Evolutionary conservation across 2,329 filamentous ascomycete species (phyloP).

Genomic region (Ambrosiella xylebori): DNA sequence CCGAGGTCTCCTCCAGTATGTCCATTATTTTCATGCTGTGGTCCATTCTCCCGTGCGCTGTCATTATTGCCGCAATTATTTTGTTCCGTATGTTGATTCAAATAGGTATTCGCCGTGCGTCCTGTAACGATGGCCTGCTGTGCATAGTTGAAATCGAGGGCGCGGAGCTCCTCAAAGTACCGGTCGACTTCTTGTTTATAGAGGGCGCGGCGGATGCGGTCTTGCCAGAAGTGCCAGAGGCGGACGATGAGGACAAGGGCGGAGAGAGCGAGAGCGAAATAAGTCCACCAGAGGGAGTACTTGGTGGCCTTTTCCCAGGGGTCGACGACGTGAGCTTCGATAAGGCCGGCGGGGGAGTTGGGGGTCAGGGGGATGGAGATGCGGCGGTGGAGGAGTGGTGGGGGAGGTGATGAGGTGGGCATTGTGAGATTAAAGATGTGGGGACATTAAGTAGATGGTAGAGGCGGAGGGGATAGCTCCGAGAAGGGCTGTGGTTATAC

Average conservation of each 20-base stretch:
- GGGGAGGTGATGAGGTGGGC: not conserved
- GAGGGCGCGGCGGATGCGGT: conserved; percentile 78
- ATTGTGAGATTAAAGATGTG: not conserved
- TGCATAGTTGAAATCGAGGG: conserved; percentile 30
- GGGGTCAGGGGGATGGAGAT: conserved; percentile 43
- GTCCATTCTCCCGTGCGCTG: not conserved
- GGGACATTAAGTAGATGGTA: not conserved
- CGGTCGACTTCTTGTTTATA: conserved; percentile 68
- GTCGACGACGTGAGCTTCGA: conserved; percentile 50
- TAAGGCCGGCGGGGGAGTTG: conserved; percentile 41
- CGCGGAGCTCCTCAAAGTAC: conserved; percentile 39
- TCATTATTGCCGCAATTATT: not conserved
- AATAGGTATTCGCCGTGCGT: conserved; percentile 27
- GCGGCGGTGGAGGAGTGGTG: conserved; percentile 23
- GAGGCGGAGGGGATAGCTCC: not conserved
- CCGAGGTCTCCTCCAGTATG: too few species aligned
- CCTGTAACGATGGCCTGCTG: conserved; percentile 32
- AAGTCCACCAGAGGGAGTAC: conserved; percentile 76
- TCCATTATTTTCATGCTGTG: not conserved
- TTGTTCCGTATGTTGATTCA: not conserved
- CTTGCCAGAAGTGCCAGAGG: conserved; percentile 78
- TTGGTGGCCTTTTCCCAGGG: conserved; percentile 70
- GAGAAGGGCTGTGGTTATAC: not conserved
- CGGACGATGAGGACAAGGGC: conserved; percentile 50
- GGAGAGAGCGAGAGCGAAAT: conserved; percentile 62